Conservation (phyloP, 805 yeast genomes). For the Yarrowia divulgata region DNA sequence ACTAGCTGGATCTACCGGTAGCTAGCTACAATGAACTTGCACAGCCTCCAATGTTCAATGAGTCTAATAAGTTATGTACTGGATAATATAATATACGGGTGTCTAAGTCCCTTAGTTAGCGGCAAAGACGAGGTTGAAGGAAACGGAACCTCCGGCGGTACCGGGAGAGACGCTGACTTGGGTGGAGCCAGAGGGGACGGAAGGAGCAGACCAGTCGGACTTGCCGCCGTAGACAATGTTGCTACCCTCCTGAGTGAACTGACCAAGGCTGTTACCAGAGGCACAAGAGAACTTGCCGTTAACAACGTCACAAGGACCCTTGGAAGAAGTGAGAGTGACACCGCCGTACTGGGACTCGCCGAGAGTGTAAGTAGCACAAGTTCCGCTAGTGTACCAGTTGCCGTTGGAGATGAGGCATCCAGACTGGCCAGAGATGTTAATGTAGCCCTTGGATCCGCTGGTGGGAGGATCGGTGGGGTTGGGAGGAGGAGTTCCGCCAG, state of each 20-base stretch:
- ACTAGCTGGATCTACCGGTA: no score
- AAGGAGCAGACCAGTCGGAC: constrained; percentile 64
- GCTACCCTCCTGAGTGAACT: constrained; percentile 61
- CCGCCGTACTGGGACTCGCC: constrained; percentile 73
- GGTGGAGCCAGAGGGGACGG: constrained; percentile 54
- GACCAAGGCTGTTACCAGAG: constrained; percentile 54
- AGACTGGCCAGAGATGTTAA: constrained; percentile 58
- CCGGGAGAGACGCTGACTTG: constrained; percentile 62
- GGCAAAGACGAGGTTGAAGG: constrained; percentile 52
- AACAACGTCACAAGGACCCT: constrained; percentile 69
- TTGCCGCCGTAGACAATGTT: constrained; percentile 68
- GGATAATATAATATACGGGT: not conserved
- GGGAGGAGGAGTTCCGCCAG: constrained; percentile 42
- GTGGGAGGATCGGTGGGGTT: constrained; percentile 45
- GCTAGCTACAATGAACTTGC: no score
- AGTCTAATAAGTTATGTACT: constrained; percentile 29
- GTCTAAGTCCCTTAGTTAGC: not conserved
- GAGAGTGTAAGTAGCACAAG: constrained; percentile 80
- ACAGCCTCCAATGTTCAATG: not conserved
- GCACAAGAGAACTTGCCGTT: constrained; percentile 51
- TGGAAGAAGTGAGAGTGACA: constrained; percentile 68
- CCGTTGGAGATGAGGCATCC: constrained; percentile 91
- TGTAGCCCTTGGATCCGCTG: constrained; percentile 54
- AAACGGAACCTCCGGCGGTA: constrained; percentile 50
- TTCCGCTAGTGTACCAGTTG: constrained; percentile 77